Evolutionary conservation across 495 filamentous ascomycete genomes (phyloP).

Genomic region (Staphylotrichum longicolle): DNA sequence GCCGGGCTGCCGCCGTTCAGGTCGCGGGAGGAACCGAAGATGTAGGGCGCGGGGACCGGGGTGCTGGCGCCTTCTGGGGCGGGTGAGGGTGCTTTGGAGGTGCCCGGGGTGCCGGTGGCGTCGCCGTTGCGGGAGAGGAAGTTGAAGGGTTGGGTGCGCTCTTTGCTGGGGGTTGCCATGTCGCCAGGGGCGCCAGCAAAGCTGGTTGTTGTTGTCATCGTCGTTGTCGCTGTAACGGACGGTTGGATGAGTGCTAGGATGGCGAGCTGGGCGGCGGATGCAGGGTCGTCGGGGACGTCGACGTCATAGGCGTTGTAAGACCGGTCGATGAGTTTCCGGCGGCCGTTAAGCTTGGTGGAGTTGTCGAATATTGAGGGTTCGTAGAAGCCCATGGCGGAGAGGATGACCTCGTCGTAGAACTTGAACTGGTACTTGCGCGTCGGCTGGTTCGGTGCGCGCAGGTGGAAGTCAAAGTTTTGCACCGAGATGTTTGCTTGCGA

Average conservation of each 20-base stretch:
- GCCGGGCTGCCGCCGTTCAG: constrained; percentile 46
- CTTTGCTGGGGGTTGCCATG: constrained; percentile 53
- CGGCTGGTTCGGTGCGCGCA: constrained; percentile 81
- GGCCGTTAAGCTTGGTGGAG: constrained; percentile 68
- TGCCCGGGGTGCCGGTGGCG: constrained; percentile 69
- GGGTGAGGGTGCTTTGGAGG: constrained; percentile 83
- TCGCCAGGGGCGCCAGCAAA: constrained; percentile 39
- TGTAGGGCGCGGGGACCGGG: constrained; percentile 58
- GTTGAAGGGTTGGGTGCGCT: constrained; percentile 52
- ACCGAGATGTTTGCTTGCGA: constrained; percentile 79
- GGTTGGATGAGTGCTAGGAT: constrained; percentile 70
- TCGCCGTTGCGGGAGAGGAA: constrained; percentile 55
- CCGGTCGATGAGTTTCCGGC: constrained; percentile 73
- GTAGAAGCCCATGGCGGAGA: constrained; percentile 88
- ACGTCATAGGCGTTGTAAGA: constrained; percentile 90
- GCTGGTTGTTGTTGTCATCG: constrained; percentile 31
- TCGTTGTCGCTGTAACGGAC: constrained; percentile 42
- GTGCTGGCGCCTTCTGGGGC: constrained; percentile 72
- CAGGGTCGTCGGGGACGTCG: constrained; percentile 81
- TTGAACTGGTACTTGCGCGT: constrained; percentile 92
- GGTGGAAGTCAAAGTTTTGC: constrained; percentile 79
- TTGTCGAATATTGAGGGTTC: constrained; percentile 84
- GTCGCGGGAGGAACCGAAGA: constrained; percentile 48
- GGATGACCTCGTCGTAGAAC: constrained; percentile 87
- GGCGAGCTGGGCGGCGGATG: constrained; percentile 78